Percentiles rank a stretch among this genome's conserved stretches.
These are phyloP conservation scores for Modicella reniformis DNA, from an alignment of 371 early-diverging fungal genomes.

Conservation along the genomic window DNA sequence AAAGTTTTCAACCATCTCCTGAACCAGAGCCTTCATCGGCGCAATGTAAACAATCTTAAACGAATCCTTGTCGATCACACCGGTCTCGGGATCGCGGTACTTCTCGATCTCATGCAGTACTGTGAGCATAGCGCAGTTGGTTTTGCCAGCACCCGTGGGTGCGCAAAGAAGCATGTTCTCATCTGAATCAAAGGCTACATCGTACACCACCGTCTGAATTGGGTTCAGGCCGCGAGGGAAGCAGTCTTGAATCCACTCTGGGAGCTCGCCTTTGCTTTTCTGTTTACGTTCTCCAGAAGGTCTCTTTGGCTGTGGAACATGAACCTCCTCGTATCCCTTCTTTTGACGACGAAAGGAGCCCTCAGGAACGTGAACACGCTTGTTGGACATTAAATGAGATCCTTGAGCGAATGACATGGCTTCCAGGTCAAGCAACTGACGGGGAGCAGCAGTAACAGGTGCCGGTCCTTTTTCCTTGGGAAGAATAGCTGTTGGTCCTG, in stretches of 20 bases:
- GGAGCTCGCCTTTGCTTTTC: constrained; percentile 79
- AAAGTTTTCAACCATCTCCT: constrained; percentile 97
- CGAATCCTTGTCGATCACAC: constrained; percentile 79
- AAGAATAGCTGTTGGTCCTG: constrained; percentile 54
- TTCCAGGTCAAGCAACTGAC: constrained; percentile 81
- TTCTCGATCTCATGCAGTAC: constrained; percentile 89
- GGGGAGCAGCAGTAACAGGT: constrained; percentile 62
- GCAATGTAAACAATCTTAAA: constrained; percentile 99
- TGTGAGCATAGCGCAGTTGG: constrained; percentile 97
- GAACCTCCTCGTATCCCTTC: constrained; percentile 96
- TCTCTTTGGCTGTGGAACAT: constrained; percentile 91
- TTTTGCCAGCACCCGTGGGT: constrained; percentile 99
- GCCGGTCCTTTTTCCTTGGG: constrained; percentile 54
- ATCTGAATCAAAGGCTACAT: constrained; percentile 86
- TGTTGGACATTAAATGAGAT: constrained; percentile 96
- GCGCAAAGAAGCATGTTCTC: constrained; percentile 98
- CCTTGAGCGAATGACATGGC: constrained; percentile 90
- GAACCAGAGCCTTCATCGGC: constrained; percentile 99
- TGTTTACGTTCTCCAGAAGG: constrained; percentile 76
- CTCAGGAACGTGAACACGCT: constrained; percentile 90
- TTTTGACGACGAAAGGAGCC: constrained; percentile 93
- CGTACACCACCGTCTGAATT: constrained; percentile 92
- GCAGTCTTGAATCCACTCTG: constrained; percentile 89
- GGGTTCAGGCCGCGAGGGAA: constrained; percentile 84
- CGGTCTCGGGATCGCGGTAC: constrained; percentile 78